Evolutionary conservation across 1,284 basidiomycete genomes (phyloP), one percentile per base, ranked within the genome.

Genomic region (Leccinum griseonigrum): DNA sequence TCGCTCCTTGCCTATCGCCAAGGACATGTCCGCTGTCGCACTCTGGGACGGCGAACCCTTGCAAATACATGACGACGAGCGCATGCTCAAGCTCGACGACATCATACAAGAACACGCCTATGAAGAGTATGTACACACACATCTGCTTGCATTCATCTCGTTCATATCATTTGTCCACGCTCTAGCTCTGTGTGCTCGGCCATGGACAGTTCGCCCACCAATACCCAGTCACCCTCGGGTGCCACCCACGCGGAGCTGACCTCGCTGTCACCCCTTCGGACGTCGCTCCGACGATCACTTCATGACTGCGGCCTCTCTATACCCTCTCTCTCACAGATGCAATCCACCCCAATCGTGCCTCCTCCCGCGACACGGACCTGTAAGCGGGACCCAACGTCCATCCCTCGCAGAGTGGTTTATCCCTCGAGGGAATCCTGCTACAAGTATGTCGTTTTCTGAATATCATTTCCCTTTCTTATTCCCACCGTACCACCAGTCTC

Each of bases 381-480:
- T 60, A 88, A 83, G 67, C 78, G 78, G 36, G 84, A 84, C 60
- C 78, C 78, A 13, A 76, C 80, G 4, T 72, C 78, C 13, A 71
- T 80, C 36, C 77, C 81, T 56, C 83, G 84, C 59, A 82, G 80
- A 36, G 84, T 91, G 32, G 83, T 90, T 11, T 81, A 79, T 74
- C 90, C 89, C 38, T 78, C 86, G 3, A 88, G 85, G 72, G 89
- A 90, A 60, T 82, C 85, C 9, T 92, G 90, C 68, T 84, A 83
- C 75, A 89, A 88, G 90, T 92, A 64, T 54, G 85, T 81, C 54
- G n/a, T 61, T 51, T 32, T 55, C 18, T 31, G 22, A 60, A 48
- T 64, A 64, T 50, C 40, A 36, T 18, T 54, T 57, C 60, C 6
- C 62, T 55, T 34, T 58, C 62, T 74, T 62, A 74, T 73, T 64